Conservation (phyloP, 768 basidiomycete species). For the Termitomyces sp. region DNA sequence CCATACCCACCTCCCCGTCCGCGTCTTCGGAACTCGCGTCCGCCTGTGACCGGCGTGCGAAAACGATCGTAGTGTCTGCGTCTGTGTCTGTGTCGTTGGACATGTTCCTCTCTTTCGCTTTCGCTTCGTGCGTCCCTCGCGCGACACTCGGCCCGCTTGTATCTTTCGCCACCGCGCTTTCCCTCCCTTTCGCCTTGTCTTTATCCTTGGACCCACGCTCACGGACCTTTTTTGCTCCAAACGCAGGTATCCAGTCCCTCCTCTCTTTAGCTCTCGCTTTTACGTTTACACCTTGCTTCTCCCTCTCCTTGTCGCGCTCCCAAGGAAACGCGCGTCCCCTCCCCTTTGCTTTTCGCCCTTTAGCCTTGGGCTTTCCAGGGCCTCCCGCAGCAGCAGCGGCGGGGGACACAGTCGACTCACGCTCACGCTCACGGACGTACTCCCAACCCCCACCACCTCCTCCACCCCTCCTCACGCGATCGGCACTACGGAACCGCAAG, state of each 20-base stretch:
- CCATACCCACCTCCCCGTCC: background rate
- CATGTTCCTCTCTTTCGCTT: too few species aligned
- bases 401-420: too few species aligned
- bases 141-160: too few species aligned
- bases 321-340: conserved; percentile 21
- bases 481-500: background rate
- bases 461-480: background rate
- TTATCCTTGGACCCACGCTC: background rate
- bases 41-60: conserved; percentile 2
- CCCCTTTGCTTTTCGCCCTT: background rate
- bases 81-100: background rate
- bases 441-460: background rate
- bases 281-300: background rate
- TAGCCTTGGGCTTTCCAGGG: too few species aligned
- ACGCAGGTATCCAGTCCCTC: conserved; percentile 13
- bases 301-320: conserved; percentile 28
- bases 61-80: conserved; percentile 7
- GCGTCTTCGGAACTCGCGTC: background rate
- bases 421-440: too few species aligned
- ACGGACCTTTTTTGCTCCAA: conserved; percentile 1
- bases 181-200: background rate
- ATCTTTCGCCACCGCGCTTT: background rate
- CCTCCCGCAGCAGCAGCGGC: too few species aligned
- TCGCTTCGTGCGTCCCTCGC: too few species aligned
- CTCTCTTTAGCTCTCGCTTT: background rate